These are phyloP conservation scores for Terfezia boudieri DNA, from an alignment of 495 filamentous ascomycete genomes.

Conservation along the genomic window DNA sequence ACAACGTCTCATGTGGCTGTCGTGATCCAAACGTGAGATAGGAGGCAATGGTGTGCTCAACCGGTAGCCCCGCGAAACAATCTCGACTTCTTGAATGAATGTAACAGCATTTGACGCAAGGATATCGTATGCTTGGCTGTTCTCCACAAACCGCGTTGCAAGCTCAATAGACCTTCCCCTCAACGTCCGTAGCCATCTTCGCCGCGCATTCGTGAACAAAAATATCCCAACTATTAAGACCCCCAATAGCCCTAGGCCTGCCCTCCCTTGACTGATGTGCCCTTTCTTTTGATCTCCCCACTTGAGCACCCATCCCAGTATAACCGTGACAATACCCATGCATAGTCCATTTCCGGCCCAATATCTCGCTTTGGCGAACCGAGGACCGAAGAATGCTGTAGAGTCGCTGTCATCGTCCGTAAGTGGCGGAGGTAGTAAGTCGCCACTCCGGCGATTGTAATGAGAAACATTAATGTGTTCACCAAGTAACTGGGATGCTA, in stretches of 20 bases:
- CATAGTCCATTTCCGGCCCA: conserved; percentile 18
- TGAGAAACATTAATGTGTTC: conserved; percentile 33
- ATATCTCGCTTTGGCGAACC: conserved; percentile 13
- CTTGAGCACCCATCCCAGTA: conserved; percentile 16
- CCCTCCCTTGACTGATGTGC: conserved; percentile 50
- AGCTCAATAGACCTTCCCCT: conserved; percentile 53
- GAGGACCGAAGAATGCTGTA: conserved; percentile 25
- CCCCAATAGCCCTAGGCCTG: conserved; percentile 24
- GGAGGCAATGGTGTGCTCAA: conserved; percentile 77
- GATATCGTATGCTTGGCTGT: conserved; percentile 64
- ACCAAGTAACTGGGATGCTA: conserved; percentile 76
- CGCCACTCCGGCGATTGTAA: conserved; percentile 15
- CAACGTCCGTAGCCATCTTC: conserved; percentile 68
- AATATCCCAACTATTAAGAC: conserved; percentile 34
- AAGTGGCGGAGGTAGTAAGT: conserved; percentile 16
- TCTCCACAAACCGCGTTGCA: conserved; percentile 47
- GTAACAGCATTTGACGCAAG: conserved; percentile 57
- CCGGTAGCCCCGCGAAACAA: conserved; percentile 82
- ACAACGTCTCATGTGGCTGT: conserved; percentile 56
- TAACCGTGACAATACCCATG: conserved; percentile 11
- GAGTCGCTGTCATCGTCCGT: conserved; percentile 21
- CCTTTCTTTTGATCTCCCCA: conserved; percentile 3
- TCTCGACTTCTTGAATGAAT: conserved; percentile 86
- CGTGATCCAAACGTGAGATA: conserved; percentile 58
- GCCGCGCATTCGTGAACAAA: conserved; percentile 41